Percentiles rank a stretch among this genome's conserved stretches.
Evolutionary conservation across 345 rosid species (phyloP).

Genomic region (Garcia nutans): DNA sequence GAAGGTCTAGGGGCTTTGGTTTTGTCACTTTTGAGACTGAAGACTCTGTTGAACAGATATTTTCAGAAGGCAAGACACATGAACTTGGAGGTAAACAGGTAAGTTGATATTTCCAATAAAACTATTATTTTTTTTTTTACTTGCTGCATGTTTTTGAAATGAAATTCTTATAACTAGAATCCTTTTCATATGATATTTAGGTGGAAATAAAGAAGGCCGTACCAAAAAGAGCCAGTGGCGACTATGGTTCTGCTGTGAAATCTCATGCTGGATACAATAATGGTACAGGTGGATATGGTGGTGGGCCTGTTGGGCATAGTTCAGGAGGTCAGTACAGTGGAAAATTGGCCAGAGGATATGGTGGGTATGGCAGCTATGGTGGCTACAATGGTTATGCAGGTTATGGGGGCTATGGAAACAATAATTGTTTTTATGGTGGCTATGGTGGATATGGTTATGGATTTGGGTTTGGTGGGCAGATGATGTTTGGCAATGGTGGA

Average conservation of each 20-base stretch:
- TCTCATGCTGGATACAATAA: slow-evolving; percentile 21
- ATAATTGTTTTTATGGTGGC: slow-evolving; percentile 42
- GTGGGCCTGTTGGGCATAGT: slow-evolving; percentile 8
- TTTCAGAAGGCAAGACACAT: slow-evolving; percentile 25
- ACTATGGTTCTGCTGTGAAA: slow-evolving; percentile 17
- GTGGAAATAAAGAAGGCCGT: slow-evolving; percentile 37
- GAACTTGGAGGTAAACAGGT: slow-evolving; percentile 36
- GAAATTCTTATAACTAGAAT: not conserved
- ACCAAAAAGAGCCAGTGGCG: slow-evolving; percentile 24
- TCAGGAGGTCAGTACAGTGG: slow-evolving; percentile 8
- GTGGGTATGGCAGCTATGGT: slow-evolving; percentile 32
- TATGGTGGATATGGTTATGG: slow-evolving; percentile 54
- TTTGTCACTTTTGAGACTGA: slow-evolving; percentile 37
- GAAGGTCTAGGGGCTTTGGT: slow-evolving; percentile 37
- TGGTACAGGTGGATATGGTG: slow-evolving; percentile 18
- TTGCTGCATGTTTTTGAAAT: not conserved
- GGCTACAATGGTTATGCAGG: slow-evolving; percentile 46
- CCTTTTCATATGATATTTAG: slow-evolving; percentile 10
- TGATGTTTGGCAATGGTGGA: slow-evolving; percentile 35
- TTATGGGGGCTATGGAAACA: slow-evolving; percentile 29
- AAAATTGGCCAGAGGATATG: too few species aligned
- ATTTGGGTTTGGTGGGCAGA: slow-evolving; percentile 42
- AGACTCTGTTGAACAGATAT: slow-evolving; percentile 29
- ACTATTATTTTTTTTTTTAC: not conserved
- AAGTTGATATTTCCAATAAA: not conserved